Evolutionary conservation across 306 rosid species (phyloP).

Genomic region (Trichosanthes truncata): DNA sequence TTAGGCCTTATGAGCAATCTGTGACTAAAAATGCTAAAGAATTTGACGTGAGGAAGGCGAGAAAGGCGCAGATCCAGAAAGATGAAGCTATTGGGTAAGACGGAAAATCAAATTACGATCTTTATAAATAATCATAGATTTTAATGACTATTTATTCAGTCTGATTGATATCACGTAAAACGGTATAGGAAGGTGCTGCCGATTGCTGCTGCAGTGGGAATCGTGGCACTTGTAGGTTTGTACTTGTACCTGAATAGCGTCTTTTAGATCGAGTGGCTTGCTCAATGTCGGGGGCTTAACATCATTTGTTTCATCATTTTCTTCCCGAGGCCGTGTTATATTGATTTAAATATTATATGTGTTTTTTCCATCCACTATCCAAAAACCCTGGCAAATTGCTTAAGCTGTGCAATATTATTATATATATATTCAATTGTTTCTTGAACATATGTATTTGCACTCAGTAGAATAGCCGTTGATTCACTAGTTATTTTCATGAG

Average conservation of each 20-base stretch:
- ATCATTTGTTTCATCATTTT: neutral
- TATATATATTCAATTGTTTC: neutral
- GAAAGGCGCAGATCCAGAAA: slow-evolving; percentile 56
- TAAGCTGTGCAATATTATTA: neutral
- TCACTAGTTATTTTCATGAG: neutral
- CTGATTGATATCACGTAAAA: neutral
- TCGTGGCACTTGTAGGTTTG: slow-evolving; percentile 62
- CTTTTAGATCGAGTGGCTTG: slow-evolving; percentile 12
- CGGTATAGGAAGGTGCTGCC: slow-evolving; percentile 67
- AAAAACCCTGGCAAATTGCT: neutral
- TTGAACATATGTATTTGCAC: neutral
- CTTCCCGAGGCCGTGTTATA: neutral
- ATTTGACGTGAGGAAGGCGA: slow-evolving; percentile 45
- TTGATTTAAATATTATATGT: neutral
- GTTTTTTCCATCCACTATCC: neutral
- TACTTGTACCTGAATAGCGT: slow-evolving; percentile 60
- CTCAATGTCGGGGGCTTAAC: neutral
- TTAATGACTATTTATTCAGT: neutral
- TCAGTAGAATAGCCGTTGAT: neutral
- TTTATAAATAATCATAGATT: neutral
- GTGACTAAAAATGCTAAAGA: slow-evolving; percentile 46
- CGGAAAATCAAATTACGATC: neutral
- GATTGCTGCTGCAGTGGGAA: slow-evolving; percentile 57
- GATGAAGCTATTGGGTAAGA: slow-evolving; percentile 70
- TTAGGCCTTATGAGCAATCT: slow-evolving; percentile 52